Base-by-base conservation (phyloP, 2,329 filamentous ascomycete genomes). In the Dryadomyces quercus-mongolicae region DNA sequence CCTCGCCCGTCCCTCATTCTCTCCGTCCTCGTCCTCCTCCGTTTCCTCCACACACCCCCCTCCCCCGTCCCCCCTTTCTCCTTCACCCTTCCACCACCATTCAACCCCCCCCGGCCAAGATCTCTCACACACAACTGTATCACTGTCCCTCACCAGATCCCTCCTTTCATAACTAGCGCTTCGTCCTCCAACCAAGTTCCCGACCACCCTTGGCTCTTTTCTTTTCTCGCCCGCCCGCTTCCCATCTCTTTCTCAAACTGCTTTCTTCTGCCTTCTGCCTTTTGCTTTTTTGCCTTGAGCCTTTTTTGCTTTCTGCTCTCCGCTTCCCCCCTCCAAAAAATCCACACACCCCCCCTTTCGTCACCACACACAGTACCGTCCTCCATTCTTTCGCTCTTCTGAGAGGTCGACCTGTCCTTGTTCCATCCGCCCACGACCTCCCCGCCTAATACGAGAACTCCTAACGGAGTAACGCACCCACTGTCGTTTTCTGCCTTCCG, bases 51-150 rank as follows among this genome's bases (percentile, higher is more conserved):
- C 5, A n/a, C n/a, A 49, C 22, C 34, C 15, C 46, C 46, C 46
- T 10, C 46, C 46, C 25, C 21, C 20, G 21, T 22, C 31, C 46
- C 21, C 36, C 49, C 36, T 50, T 42, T 50, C 36, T 43, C 36
- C 49, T 42, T 20, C 18, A 16, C 36, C 49, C 36, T 40, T 20
- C 36, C 18, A 48, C 20, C 25, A 31, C 25, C 25, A 31, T 31
- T 31, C 25, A 31, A 31, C 45, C 18, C 21, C 22, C 44, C 52
- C 52, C 20, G 60, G 67, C 64, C 67, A 66, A 65, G 63, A 69
- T 68, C 66, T 70, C 66, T 64, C 63, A 69, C 67, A 67, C 67
- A 58, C 55, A 64, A 62, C 61, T 69, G 69, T 70, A 64, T 69
- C 68, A 68, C 64, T 65, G 62, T 62, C 62, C 60, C 60, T 66